Percentiles rank a stretch among this genome's conserved stretches.
Evolutionary conservation across 306 rosid species (phyloP).

Genomic region (Comarum palustre): DNA sequence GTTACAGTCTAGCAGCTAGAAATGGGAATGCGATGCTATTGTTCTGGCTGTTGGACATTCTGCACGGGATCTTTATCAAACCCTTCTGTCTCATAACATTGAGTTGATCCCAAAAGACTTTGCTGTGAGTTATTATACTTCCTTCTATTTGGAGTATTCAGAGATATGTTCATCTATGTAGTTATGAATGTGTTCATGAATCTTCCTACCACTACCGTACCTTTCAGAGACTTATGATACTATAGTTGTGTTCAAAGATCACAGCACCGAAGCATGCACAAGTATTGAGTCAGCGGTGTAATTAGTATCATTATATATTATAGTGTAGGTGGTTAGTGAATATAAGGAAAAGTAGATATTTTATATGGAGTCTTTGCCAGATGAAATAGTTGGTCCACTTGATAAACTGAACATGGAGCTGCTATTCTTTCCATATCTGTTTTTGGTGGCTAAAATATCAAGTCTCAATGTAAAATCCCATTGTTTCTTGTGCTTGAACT

Average conservation of each 20-base stretch:
- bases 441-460: neutral
- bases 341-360: neutral
- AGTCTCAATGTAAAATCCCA: neutral
- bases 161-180: neutral
- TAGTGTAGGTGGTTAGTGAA: neutral
- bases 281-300: neutral
- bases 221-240: constrained; percentile 1
- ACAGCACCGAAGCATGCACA: neutral
- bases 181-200: constrained; percentile 9
- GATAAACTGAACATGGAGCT: neutral
- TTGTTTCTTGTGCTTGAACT: constrained; percentile 12
- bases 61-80: constrained; percentile 84
- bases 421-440: neutral
- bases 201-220: constrained; percentile 3
- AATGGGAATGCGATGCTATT: constrained; percentile 68
- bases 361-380: neutral
- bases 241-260: neutral
- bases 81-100: constrained; percentile 76
- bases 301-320: neutral
- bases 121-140: constrained; percentile 60
- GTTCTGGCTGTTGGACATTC: constrained; percentile 97
- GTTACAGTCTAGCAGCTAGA: constrained; percentile 47
- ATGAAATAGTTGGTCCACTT: neutral
- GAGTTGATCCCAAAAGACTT: constrained; percentile 79
- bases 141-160: constrained; percentile 22